Conservation (phyloP, 192 early-diverging fungal species). For the Rhizophlyctis rosea region DNA sequence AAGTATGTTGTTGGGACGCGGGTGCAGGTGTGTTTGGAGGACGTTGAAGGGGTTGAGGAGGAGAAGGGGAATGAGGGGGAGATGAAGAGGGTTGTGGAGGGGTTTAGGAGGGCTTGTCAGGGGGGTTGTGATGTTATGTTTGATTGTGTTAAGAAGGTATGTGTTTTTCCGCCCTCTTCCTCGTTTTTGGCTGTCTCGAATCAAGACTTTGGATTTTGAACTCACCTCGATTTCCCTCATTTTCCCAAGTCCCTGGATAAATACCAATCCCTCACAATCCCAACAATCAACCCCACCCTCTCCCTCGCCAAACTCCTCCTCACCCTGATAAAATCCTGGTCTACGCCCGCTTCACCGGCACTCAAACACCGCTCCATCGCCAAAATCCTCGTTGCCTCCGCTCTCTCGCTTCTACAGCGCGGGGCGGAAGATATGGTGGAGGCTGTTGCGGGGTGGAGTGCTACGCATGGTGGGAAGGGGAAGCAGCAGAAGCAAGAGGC, state of each 20-base stretch:
- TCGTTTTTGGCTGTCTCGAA: background rate
- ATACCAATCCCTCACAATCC: slow-evolving; percentile 17
- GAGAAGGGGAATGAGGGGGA: slow-evolving; percentile 8
- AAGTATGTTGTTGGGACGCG: slow-evolving; percentile 4
- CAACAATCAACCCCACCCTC: slow-evolving; percentile 22
- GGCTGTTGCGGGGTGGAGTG: slow-evolving; percentile 11
- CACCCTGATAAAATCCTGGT: slow-evolving; percentile 26
- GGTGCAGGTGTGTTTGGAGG: slow-evolving; percentile 3
- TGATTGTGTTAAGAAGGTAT: background rate
- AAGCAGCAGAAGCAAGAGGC: too few species aligned
- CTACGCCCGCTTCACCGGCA: background rate
- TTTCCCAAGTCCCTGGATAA: slow-evolving; percentile 22
- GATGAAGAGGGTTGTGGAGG: slow-evolving; percentile 12
- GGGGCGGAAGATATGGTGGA: slow-evolving; percentile 23
- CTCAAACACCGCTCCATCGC: background rate
- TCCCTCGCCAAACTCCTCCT: slow-evolving; percentile 25
- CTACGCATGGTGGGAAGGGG: slow-evolving; percentile 7
- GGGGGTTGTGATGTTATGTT: slow-evolving; percentile 3
- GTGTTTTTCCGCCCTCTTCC: background rate
- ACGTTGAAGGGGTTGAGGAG: slow-evolving; percentile 6
- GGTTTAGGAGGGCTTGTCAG: too few species aligned
- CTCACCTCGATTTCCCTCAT: background rate
- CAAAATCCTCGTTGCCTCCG: slow-evolving; percentile 15
- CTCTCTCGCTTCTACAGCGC: slow-evolving; percentile 5
- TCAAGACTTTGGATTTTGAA: background rate